Evolutionary conservation across 805 yeast genomes (phyloP), one percentile per base, ranked within the genome.

Genomic region (Wickerhamomyces subpelliculosus): DNA sequence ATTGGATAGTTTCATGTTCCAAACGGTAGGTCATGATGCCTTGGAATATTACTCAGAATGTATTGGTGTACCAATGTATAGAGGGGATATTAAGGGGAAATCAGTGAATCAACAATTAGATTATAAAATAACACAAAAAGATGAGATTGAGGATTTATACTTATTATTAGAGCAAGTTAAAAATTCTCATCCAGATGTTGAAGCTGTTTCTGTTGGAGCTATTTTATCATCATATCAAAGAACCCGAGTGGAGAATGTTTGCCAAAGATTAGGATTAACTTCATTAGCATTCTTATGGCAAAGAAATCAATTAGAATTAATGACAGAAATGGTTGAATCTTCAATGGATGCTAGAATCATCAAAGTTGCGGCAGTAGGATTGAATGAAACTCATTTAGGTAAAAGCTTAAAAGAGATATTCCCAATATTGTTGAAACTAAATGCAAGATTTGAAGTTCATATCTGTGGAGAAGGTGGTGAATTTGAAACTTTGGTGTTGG

Each of bases 401-500:
- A 72, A 73, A 55, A 64, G 80, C 2, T 64, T 93, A 31, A 73
- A 68, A 5, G 73, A 84, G 43, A 64, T 82, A 45, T 73, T 71
- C 39, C 83, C 86, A 1, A 70, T 64, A 0, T 58, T 93, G 54
- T 45, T 65, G 11, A 64, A 65, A 28, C 62, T 89, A 43, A 82
- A 88, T 55, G 42, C 55, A 9, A 62, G 65, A 58, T 89, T 75
- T 60, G 95, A 89, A 2, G 84, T 89, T 12, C 96, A 90, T 57
- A 78, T 93, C 0, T 93, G 98, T 64, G 99, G 99, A 12, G 99
- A 93, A 65, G 99, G 99, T 25, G 99, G 99, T 1, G 99, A 93
- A 59, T 93, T 87, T 59, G 99, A 93, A 58, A 82, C 96, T 0
- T 64, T 90, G 48, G 97, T 90, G 3, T 65, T 93, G 22, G 96